Evolutionary conservation across 805 yeast species (phyloP), one percentile per base, ranked within the genome.

Genomic region (Sugiyamaella mastotermitis): DNA sequence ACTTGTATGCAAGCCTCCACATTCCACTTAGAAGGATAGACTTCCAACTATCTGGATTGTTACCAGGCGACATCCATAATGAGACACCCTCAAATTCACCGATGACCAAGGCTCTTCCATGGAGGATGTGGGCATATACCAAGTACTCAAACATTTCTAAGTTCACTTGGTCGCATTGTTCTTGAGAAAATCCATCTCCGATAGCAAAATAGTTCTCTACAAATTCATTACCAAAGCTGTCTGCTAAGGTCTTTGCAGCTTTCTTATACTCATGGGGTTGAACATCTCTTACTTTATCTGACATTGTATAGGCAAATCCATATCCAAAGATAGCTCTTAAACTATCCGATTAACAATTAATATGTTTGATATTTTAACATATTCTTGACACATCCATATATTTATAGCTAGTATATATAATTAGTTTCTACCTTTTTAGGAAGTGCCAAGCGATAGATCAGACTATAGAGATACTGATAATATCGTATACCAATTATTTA

Each of bases 171-270:
- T 62, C 53, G 55, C 44, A 45, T 63, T 72, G 44, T 55, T 47
- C 21, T 49, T 50, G 14, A 52, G 57, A 38, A 58, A 60, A 31
- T 51, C 54, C 40, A 62, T 66, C 33, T 58, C 66, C 7, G 69
- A 64, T 37, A 69, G 73, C 42, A 70, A 63, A 41, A 46, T 73
- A 75, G 45, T 66, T 64, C 41, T 72, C 68, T 48, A 74, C 74
- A 21, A 74, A 68, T 53, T 76, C 81, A 36, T 71, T 69, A 46
- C 66, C 69, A 51, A 76, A 76, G 25, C 78, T 73, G 38, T 71
- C 57, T 38, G 66, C 65, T 37, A 76, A 60, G 5, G 79, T 73
- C 41, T 64, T 64, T 17, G 80, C 79, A 19, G 77, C 77, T 42
- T 74, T 65, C 43, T 67, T 70, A 48, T 72, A 76, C 46, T 74